Evolutionary conservation across 495 filamentous ascomycete species (phyloP), one percentile per base, ranked within the genome.

Genomic region (Podospora australis): DNA sequence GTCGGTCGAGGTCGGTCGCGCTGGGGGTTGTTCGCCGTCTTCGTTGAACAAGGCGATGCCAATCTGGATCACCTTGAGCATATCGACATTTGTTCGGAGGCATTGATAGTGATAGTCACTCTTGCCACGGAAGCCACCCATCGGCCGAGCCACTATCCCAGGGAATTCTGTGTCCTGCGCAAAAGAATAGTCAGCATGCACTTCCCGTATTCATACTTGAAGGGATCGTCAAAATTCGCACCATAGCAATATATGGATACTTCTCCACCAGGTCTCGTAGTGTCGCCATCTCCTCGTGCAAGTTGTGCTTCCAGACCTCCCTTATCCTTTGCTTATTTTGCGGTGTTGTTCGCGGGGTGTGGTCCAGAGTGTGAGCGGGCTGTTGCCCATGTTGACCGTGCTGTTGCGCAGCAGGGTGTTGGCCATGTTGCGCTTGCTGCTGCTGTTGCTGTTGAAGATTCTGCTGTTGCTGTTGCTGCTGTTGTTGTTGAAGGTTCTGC

Each of bases 31-130:
- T 48, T 96, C 87, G 29, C 94, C 94, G 44, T 94, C 81, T 41
- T 87, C 73, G 44, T 86, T 84, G 69, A 95, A 96, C 24, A 98
- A 69, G 1, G 90, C 95, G 53, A 98, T 85, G 38, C 92, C 92
- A 34, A 98, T 82, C 62, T 98, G 92, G 52, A 98, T 96, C 55
- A 97, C 87, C 62, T 92, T 95, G 40, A 98, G 78, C 53, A 98
- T 78, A 64, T 98, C 92, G 60, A 97, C 91, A 62, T 98, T 98
- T 57, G 88, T 92, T 43, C 92, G 87, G 21, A 98, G 80, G 43
- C 90, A 96, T 71, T 98, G 92, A 70, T 98, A 98, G 60, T 98
- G 92, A 62, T 97, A 98, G 56, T 95, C 90, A 34, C 89, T 91
- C 72, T 96, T 97, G 21, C 84, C 89, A 13, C 82, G 80, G 63